Percentiles rank a stretch among this genome's conserved stretches.
These are phyloP conservation scores for Areca catechu DNA, from an alignment of 176 grass and related monocot species.

Conservation along the genomic window DNA sequence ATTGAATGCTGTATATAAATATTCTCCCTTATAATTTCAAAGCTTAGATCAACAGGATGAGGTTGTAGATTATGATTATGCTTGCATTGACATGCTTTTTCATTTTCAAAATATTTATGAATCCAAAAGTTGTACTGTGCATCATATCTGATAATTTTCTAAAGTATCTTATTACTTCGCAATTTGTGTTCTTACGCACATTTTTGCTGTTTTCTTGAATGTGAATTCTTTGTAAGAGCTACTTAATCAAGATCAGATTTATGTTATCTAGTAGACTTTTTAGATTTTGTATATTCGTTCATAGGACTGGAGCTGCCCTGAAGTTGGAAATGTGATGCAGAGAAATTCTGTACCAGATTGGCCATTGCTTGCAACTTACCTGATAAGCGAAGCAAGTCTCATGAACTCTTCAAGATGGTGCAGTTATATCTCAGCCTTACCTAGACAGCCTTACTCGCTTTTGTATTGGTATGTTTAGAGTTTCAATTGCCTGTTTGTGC, in stretches of 20 bases:
- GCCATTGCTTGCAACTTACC: conserved; percentile 85
- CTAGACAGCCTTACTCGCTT: conserved; percentile 93
- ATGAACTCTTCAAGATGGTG: conserved; percentile 64
- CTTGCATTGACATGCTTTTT: no score
- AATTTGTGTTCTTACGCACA: no score
- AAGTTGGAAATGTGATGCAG: conserved; percentile 62
- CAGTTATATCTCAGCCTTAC: conserved; percentile 81
- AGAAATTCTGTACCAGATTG: conserved; percentile 82
- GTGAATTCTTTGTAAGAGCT: no score
- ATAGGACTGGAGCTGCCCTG: conserved; percentile 68
- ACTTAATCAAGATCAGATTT: neutral
- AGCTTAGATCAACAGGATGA: no score
- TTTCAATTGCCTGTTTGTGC: neutral
- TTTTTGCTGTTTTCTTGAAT: no score
- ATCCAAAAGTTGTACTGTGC: no score
- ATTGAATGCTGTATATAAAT: no score
- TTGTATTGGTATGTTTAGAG: conserved; percentile 64
- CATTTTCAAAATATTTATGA: no score
- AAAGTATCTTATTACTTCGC: no score
- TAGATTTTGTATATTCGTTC: conserved; percentile 7
- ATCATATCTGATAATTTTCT: no score
- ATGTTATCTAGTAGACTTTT: neutral
- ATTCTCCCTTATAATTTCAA: no score
- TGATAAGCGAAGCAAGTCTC: conserved; percentile 87
- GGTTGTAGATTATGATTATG: no score